Evolutionary conservation across 495 filamentous ascomycete species (phyloP), one percentile per base, ranked within the genome.

Genomic region (Echria macrotheca): DNA sequence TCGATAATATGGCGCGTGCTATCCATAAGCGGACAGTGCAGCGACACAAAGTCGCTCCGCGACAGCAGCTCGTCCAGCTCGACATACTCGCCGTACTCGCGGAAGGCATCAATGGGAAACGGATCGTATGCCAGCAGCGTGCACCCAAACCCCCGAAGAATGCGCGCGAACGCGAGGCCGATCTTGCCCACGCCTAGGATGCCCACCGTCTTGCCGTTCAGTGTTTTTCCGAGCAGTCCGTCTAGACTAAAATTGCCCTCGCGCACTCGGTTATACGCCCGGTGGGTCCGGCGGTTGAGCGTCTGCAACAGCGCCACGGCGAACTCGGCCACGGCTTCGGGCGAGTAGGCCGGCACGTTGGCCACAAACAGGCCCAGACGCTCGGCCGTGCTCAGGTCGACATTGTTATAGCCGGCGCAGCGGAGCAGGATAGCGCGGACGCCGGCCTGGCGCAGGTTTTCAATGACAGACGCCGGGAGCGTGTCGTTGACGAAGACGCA

Each of bases 401-500:
- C 73, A 59, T 85, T 82, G 62, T 87, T 86, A 71, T 72, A 85
- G 26, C 84, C 83, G 0, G 83, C 83, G 64, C 84, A 86, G 56
- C 84, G 81, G 41, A 86, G 75, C 15, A 83, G 71, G 54, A 83
- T 67, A 21, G 78, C 76, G 26, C 72, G 74, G 7, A 80, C 69
- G 50, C 79, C 79, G 41, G 53, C 36, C 5, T 45, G 47, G 52
- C 71, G 62, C 2, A 85, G 69, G 7, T 69, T 65, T 33, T 64
- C 53, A 24, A 85, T 69, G 40, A 85, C 80, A 1, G 57, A 50
- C 3, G 56, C 70, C 49, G 71, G 57, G 29, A 84, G 70, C 4
- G 57, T 67, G 66, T 86, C 83, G 68, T 86, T 86, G 48, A 87
- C 84, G 61, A 86, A 87, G 60, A 80, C 80, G 67, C 83, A 86